phyloP scores from a whole-genome alignment of 2,329 filamentous ascomycete genomes.

The Microcyclospora pomicola region DNA sequence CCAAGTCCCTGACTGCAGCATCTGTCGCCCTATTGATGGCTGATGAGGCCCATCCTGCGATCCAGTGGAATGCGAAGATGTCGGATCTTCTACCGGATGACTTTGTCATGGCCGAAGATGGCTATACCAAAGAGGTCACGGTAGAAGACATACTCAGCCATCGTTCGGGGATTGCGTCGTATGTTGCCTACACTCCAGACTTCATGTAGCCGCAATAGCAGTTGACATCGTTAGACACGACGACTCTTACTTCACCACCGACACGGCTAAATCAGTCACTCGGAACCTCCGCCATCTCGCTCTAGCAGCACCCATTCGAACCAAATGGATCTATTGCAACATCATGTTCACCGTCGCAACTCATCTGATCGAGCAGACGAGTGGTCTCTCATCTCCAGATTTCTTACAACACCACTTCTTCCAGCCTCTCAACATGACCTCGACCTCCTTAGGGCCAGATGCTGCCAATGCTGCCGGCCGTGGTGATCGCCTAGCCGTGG shows the following conservation, averaged over 20 bases:
- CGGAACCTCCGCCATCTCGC: constrained; percentile 35
- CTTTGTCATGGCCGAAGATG: constrained; percentile 36
- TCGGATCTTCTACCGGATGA: constrained; percentile 36
- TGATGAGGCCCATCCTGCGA: constrained; percentile 24
- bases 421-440: constrained; percentile 34
- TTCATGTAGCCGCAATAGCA: background rate
- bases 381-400: constrained; percentile 25
- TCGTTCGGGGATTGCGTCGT: constrained; percentile 34
- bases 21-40: constrained; percentile 37
- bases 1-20: constrained; percentile 42
- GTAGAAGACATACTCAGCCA: constrained; percentile 43
- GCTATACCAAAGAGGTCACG: constrained; percentile 36
- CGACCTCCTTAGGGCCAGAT: constrained; percentile 25
- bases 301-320: constrained; percentile 31
- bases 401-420: constrained; percentile 33
- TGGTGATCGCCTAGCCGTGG: constrained; percentile 26
- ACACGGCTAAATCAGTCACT: constrained; percentile 26
- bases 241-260: constrained; percentile 17
- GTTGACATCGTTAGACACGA: constrained; percentile 20
- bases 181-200: constrained; percentile 1
- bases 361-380: constrained; percentile 34
- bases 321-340: constrained; percentile 37
- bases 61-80: constrained; percentile 37
- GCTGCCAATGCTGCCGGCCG: constrained; percentile 10
- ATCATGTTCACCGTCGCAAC: constrained; percentile 35